Conservation (phyloP, 129 eudicot species). For the Pseudognaphalium luteoalbum region DNA sequence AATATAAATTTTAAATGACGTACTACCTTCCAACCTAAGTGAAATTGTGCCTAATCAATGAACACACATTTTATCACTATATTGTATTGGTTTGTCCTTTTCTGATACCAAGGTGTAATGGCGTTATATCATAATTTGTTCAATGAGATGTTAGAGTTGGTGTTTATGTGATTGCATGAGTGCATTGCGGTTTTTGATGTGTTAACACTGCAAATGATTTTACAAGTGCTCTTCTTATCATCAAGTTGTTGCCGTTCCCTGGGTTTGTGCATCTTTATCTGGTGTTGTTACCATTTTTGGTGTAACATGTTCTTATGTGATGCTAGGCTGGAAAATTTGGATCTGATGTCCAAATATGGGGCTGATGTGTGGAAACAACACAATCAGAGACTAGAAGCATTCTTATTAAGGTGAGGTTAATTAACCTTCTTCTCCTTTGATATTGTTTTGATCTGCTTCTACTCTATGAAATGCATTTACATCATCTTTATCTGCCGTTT, state of each 20-base stretch:
- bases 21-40: neutral
- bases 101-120: constrained; percentile 5
- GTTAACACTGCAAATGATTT: constrained; percentile 3
- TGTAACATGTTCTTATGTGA: constrained; percentile 19
- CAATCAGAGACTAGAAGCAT: constrained; percentile 86
- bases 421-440: neutral
- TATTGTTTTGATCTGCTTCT: constrained; percentile 13
- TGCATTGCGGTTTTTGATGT: neutral
- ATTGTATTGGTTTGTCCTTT: neutral
- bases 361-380: constrained; percentile 90
- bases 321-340: constrained; percentile 86
- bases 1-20: neutral
- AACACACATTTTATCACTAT: neutral
- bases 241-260: neutral
- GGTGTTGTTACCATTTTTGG: neutral
- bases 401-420: constrained; percentile 57
- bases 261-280: constrained; percentile 13
- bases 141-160: neutral
- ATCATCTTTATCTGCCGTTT: constrained; percentile 1
- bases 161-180: neutral
- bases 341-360: constrained; percentile 77
- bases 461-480: constrained; percentile 5
- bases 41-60: neutral
- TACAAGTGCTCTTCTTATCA: neutral
- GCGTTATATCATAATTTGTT: neutral